phyloP scores from a whole-genome alignment of 306 rosid species.

The Chamaecrista fasciculata region DNA sequence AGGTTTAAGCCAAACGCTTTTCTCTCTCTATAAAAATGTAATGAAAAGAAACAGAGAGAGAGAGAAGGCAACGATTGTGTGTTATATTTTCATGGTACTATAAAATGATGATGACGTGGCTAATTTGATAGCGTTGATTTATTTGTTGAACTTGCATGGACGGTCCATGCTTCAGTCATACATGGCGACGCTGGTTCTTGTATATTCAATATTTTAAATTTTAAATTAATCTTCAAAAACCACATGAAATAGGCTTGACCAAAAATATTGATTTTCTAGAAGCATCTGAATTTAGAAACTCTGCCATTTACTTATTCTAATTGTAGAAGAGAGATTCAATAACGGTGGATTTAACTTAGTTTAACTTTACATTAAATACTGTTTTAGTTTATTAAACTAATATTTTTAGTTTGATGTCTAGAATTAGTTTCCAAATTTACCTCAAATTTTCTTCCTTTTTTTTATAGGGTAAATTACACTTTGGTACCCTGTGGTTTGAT shows the following conservation, averaged over 20 bases:
- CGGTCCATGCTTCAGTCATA: conserved; percentile 36
- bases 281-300: background rate
- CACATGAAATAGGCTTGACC: background rate
- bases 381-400: too few relatives aligned
- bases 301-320: background rate
- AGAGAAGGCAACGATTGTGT: background rate
- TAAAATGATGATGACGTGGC: conserved; percentile 5
- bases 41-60: background rate
- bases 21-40: too few relatives aligned
- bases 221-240: background rate
- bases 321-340: too few relatives aligned
- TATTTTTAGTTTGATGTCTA: too few relatives aligned
- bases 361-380: too few relatives aligned
- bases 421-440: too few relatives aligned
- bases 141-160: background rate
- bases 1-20: conserved; percentile 33
- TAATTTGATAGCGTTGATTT: conserved; percentile 28
- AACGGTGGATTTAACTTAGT: background rate
- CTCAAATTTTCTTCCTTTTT: too few relatives aligned
- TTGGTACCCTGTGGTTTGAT: too few relatives aligned
- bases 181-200: conserved; percentile 34
- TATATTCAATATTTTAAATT: too few relatives aligned
- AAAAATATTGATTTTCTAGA: background rate
- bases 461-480: too few relatives aligned
- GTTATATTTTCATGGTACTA: conserved; percentile 12